phyloP scores from a whole-genome alignment of 192 early-diverging fungal species.

The Coemansia sp. region DNA sequence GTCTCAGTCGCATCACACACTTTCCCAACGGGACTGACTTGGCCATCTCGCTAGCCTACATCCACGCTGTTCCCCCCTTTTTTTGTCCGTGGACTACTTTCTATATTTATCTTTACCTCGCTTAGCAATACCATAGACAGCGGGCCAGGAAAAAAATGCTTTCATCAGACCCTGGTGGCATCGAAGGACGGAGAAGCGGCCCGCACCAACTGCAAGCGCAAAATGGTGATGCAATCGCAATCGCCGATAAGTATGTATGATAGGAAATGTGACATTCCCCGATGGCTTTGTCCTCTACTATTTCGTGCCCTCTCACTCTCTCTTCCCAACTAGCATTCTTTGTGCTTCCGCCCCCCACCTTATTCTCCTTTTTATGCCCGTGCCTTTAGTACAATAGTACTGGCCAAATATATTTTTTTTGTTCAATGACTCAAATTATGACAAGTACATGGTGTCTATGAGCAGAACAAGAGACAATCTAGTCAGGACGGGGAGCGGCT shows the following conservation, averaged over 20 bases:
- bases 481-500: not conserved
- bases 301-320: not conserved
- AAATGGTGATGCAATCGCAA: not conserved
- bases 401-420: not conserved
- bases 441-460: not conserved
- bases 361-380: not conserved
- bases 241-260: conserved; percentile 20
- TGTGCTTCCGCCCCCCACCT: not conserved
- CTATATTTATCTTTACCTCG: not conserved
- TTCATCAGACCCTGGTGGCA: conserved; percentile 13
- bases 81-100: not conserved
- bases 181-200: not conserved
- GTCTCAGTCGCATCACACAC: not conserved
- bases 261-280: not conserved
- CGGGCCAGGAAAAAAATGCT: conserved; percentile 7
- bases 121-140: not conserved
- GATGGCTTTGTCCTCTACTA: not conserved
- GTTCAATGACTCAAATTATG: not conserved
- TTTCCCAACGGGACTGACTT: not conserved
- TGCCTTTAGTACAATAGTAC: not conserved
- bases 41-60: not conserved
- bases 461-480: not conserved
- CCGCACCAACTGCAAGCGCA: conserved; percentile 7
- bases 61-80: not conserved
- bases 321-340: not conserved